Conservation (phyloP, 495 filamentous ascomycete species). For the Neurospora intermedia region DNA sequence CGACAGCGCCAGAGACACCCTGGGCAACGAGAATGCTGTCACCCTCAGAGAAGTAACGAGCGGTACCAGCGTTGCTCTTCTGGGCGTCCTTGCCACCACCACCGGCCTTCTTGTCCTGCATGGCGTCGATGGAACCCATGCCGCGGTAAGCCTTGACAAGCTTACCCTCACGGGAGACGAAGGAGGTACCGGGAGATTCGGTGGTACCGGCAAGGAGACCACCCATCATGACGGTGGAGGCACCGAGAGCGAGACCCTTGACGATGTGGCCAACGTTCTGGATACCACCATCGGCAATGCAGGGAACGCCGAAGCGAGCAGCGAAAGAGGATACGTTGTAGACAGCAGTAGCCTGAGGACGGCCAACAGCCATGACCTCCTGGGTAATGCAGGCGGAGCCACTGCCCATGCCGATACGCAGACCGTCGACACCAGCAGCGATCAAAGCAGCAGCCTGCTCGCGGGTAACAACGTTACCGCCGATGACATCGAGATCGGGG, state of each 20-base stretch:
- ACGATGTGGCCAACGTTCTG: slow-evolving; percentile 99
- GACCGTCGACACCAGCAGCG: slow-evolving; percentile 87
- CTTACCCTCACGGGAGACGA: slow-evolving; percentile 87
- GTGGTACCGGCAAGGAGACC: slow-evolving; percentile 94
- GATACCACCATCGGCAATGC: slow-evolving; percentile 94
- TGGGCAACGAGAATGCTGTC: slow-evolving; percentile 90
- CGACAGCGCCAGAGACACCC: slow-evolving; percentile 70
- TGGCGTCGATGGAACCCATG: slow-evolving; percentile 97
- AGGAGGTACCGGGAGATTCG: slow-evolving; percentile 94
- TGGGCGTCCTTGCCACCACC: slow-evolving; percentile 55
- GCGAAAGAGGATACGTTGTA: slow-evolving; percentile 83
- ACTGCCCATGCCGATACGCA: slow-evolving; percentile 98
- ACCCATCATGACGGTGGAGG: slow-evolving; percentile 98
- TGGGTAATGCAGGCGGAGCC: slow-evolving; percentile 98
- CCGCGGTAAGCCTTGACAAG: slow-evolving; percentile 98
- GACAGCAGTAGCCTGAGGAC: slow-evolving; percentile 88
- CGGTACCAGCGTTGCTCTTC: slow-evolving; percentile 89
- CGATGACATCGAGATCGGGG: slow-evolving; percentile 86
- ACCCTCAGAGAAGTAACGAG: slow-evolving; percentile 96
- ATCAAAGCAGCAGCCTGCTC: slow-evolving; percentile 90
- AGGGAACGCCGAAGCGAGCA: slow-evolving; percentile 87
- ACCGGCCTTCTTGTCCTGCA: slow-evolving; percentile 96
- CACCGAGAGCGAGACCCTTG: slow-evolving; percentile 90
- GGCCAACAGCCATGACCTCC: slow-evolving; percentile 98
- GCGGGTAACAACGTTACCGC: slow-evolving; percentile 92